Evolutionary conservation across 768 basidiomycete species (phyloP), one percentile per base, ranked within the genome.

Genomic region (Suillus weaverae): DNA sequence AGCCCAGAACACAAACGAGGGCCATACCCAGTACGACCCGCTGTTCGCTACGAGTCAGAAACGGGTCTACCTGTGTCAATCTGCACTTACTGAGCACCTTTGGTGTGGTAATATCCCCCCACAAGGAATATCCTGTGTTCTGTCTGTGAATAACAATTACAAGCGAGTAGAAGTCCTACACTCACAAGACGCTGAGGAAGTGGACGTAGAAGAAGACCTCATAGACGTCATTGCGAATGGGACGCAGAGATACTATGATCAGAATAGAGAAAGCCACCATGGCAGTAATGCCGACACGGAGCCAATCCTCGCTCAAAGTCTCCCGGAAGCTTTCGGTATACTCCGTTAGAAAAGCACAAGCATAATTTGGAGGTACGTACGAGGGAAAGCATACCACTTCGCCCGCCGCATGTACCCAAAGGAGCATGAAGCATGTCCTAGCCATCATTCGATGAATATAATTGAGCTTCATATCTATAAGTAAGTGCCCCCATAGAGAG

Each of bases 171-270:
- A 32, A 22, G 16, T 53, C 9, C 30, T 10, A 53, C 4, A 65
- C 81, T 69, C 64, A 81, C 81, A 78, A 62, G 60, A 80, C 73
- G 41, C 81, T 70, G 6, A 80, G 38, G 56, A 83, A 78, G 69
- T 88, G 87, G 3, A 77, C 44, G 33, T 79, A 67, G 54, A 84
- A 73, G 75, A 88, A 89, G 13, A 83, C 33, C 68, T 87, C 85
- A 61, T 86, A 88, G 0, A 70, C 72, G 6, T 72, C 72, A n/a
- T 77, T 71, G 2, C 86, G 80, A n/a, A 87, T 65, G 0, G 85
- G 86, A 18, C 83, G 81, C 20, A 86, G 57, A 14, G 84, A 82
- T 22, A 84, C 64, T 30, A 86, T 38, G 54, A 71, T 76, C 13
- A 86, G 66, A 11, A 83, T 60, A 0, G 77, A 77, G 54, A 86